phyloP scores from a whole-genome alignment of 495 filamentous ascomycete species.

The Apodospora peruviana region DNA sequence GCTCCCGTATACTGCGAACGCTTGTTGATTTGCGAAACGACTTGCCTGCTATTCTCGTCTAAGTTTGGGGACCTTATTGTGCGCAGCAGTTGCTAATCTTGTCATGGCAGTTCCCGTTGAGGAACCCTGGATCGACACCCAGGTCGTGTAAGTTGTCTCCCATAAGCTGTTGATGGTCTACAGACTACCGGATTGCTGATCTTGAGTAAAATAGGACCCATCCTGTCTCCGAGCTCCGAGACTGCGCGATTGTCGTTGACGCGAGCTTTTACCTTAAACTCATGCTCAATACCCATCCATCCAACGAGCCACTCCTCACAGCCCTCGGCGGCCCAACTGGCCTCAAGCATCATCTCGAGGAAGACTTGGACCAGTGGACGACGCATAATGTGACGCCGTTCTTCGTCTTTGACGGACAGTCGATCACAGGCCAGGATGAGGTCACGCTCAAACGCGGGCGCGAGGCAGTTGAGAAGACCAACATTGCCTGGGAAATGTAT shows the following conservation, averaged over 20 bases:
- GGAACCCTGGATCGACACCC: constrained; percentile 41
- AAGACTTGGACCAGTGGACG: constrained; percentile 65
- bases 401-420: constrained; percentile 87
- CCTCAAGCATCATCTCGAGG: constrained; percentile 61
- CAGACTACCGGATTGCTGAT: too few species aligned
- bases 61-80: too few species aligned
- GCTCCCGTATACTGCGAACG: too few species aligned
- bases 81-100: too few species aligned
- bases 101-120: constrained; percentile 32
- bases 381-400: constrained; percentile 58
- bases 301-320: constrained; percentile 78
- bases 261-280: constrained; percentile 80
- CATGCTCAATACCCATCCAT: constrained; percentile 59
- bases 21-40: too few species aligned
- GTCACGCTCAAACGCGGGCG: constrained; percentile 37
- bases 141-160: constrained; percentile 31
- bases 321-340: constrained; percentile 89
- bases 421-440: constrained; percentile 65
- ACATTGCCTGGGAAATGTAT: constrained; percentile 79
- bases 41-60: too few species aligned
- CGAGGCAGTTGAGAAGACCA: constrained; percentile 45
- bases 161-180: too few species aligned
- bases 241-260: constrained; percentile 75
- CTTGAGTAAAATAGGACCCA: constrained; percentile 35
- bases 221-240: constrained; percentile 51